Conservation (phyloP, 148 eudicot genomes). For the Chenopodium berlandieri region DNA sequence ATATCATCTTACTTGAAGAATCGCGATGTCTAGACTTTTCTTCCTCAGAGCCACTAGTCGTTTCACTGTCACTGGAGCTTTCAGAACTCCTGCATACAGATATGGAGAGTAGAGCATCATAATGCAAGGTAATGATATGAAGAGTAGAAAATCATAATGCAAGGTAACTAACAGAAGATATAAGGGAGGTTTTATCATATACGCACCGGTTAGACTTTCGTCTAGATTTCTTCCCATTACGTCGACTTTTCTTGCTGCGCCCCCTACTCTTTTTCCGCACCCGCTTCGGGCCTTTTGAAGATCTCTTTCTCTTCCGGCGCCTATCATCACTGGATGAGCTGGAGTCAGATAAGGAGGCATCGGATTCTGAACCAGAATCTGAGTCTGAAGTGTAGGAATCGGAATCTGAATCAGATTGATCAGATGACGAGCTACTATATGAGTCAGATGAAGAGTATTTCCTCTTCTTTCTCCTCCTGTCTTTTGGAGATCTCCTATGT, state of each 20-base stretch:
- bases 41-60: constrained; percentile 59
- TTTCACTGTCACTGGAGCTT: constrained; percentile 51
- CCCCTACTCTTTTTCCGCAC: constrained; percentile 38
- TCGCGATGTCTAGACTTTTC: constrained; percentile 43
- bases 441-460: constrained; percentile 87
- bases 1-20: constrained; percentile 42
- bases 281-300: constrained; percentile 47
- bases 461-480: constrained; percentile 65
- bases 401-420: constrained; percentile 33
- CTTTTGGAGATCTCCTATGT: constrained; percentile 46
- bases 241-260: constrained; percentile 37
- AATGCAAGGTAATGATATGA: background rate
- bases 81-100: constrained; percentile 51
- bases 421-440: constrained; percentile 36
- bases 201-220: constrained; percentile 52
- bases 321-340: constrained; percentile 78
- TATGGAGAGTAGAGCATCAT: background rate
- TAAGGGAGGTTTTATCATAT: constrained; percentile 4
- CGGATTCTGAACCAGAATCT: constrained; percentile 47
- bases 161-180: background rate
- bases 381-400: constrained; percentile 49
- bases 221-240: constrained; percentile 37
- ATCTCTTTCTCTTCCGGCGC: constrained; percentile 69
- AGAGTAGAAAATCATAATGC: background rate
- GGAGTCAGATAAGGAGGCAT: constrained; percentile 49